Conservation (phyloP, 352 stramenopile species). For the Globisporangium echinulatum region DNA sequence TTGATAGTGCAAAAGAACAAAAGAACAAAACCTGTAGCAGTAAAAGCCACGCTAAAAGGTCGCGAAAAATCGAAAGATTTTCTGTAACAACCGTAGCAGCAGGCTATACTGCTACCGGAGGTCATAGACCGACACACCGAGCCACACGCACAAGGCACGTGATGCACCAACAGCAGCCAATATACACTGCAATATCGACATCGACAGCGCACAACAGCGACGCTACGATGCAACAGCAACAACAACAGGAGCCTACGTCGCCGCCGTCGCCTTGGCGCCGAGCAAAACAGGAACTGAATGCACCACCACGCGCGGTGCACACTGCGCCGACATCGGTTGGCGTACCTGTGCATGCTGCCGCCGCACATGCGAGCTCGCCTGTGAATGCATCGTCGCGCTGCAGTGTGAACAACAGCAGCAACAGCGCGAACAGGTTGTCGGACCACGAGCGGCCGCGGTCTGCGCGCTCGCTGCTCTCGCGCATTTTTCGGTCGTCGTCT, state of each 20-base stretch:
- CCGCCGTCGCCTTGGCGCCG: neutral
- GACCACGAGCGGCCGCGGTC: conserved; percentile 1
- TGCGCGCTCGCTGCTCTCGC: conserved; percentile 17
- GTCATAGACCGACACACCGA: neutral
- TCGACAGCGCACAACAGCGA: neutral
- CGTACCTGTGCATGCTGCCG: neutral
- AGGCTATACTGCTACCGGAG: neutral
- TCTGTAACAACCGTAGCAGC: neutral
- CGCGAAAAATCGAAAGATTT: no score
- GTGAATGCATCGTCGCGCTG: neutral
- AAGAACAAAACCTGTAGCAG: no score
- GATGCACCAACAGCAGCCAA: neutral
- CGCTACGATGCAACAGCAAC: neutral
- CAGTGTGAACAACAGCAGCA: conserved; percentile 6
- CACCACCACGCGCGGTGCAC: conserved; percentile 4
- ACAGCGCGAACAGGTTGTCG: conserved; percentile 1
- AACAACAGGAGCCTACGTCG: no score
- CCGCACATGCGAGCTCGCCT: neutral
- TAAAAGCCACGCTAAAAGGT: no score
- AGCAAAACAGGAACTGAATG: conserved; percentile 8
- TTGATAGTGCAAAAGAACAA: no score
- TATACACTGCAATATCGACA: no score
- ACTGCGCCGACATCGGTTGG: conserved; percentile 5
- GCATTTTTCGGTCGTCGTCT: conserved; percentile 17
- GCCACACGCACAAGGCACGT: neutral